Conservation (phyloP, 2,329 filamentous ascomycete genomes). For the Nemania sp. region DNA sequence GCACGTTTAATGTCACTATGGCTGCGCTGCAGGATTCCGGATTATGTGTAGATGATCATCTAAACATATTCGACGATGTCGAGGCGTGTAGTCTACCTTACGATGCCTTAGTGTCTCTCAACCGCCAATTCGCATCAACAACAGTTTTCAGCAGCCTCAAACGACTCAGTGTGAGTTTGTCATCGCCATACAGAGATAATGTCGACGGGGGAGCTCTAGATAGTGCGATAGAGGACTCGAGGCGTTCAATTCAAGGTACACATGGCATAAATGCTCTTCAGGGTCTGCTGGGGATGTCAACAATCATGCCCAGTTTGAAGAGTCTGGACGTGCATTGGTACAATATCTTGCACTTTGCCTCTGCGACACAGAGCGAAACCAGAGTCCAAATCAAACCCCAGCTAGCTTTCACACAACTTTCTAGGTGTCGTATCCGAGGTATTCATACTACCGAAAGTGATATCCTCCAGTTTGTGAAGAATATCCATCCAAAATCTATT, state of each 20-base stretch:
- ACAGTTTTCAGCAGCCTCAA: not conserved
- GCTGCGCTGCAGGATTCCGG: not conserved
- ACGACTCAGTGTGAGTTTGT: not conserved
- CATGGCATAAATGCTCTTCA: not conserved
- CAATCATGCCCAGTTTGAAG: constrained; percentile 13
- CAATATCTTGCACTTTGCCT: too few species aligned
- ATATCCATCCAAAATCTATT: too few species aligned
- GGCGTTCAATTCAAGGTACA: not conserved
- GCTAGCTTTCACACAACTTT: not conserved
- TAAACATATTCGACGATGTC: not conserved
- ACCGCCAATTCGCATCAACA: not conserved
- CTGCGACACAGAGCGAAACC: too few species aligned
- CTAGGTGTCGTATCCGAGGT: not conserved
- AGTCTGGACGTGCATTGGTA: constrained; percentile 22
- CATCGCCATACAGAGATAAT: not conserved
- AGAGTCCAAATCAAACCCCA: too few species aligned
- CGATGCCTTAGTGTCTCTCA: not conserved
- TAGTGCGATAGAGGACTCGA: not conserved
- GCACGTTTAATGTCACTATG: constrained; percentile 10
- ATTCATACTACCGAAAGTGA: too few species aligned
- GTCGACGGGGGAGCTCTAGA: not conserved
- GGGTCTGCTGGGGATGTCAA: not conserved
- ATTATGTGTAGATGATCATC: constrained; percentile 3
- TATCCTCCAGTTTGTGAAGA: too few species aligned
- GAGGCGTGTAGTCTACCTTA: constrained; percentile 4